phyloP scores from a whole-genome alignment of 306 rosid species.

The Glycyrrhiza uralensis region DNA sequence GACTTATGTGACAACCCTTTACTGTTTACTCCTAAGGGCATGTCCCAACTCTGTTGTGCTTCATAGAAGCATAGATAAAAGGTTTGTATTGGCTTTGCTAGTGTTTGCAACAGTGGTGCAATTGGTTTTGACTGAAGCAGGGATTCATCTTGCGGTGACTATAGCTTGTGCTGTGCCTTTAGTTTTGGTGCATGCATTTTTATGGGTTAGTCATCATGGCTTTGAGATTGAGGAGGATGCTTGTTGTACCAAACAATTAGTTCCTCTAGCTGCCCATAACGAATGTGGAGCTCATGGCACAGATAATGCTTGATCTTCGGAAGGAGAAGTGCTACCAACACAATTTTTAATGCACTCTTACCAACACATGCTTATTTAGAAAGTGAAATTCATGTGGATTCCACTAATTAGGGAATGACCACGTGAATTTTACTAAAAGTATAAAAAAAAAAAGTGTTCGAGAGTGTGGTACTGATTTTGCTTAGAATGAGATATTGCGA shows the following conservation, averaged over 20 bases:
- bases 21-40: slow-evolving; percentile 40
- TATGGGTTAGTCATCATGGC: slow-evolving; percentile 35
- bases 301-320: slow-evolving; percentile 36
- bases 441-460: no score
- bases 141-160: slow-evolving; percentile 44
- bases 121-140: slow-evolving; percentile 50
- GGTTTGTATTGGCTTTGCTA: slow-evolving; percentile 38
- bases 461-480: no score
- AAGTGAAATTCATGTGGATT: no score
- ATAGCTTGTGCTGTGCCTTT: slow-evolving; percentile 44
- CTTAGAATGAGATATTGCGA: no score
- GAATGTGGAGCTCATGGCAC: background rate
- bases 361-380: no score
- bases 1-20: slow-evolving; percentile 42
- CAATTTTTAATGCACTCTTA: no score
- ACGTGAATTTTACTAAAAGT: no score
- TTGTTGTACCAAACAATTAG: slow-evolving; percentile 28
- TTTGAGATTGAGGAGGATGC: slow-evolving; percentile 35
- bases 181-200: slow-evolving; percentile 59
- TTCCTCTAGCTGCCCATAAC: slow-evolving; percentile 16
- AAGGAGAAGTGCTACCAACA: no score
- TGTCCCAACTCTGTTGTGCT: slow-evolving; percentile 37
- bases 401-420: no score
- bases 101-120: slow-evolving; percentile 37
- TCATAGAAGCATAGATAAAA: slow-evolving; percentile 39